These are phyloP conservation scores for Fraxinus floribunda DNA, from an alignment of 305 asterid species.

Conservation along the genomic window DNA sequence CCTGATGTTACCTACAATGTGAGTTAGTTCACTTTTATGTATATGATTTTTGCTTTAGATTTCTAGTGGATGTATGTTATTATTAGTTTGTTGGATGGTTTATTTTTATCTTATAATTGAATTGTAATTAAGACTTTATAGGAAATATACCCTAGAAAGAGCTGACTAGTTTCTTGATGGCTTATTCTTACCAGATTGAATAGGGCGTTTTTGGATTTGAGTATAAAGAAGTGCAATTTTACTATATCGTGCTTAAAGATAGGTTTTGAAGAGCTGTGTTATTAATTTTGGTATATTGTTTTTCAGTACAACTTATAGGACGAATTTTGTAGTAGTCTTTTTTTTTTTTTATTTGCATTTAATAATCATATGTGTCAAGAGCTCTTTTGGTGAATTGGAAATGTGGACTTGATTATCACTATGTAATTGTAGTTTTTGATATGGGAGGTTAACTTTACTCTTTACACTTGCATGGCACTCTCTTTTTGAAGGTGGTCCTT, in stretches of 20 bases:
- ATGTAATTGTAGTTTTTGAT: neutral
- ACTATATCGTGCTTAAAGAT: neutral
- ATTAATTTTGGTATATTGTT: neutral
- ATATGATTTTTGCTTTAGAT: neutral
- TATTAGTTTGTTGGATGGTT: neutral
- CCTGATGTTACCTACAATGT: slow-evolving; percentile 78
- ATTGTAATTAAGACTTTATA: neutral
- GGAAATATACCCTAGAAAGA: neutral
- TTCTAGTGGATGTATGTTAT: neutral
- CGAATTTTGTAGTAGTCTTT: neutral
- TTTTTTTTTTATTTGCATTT: neutral
- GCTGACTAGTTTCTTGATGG: neutral
- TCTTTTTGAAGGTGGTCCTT: neutral
- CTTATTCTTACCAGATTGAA: neutral
- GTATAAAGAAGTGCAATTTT: neutral
- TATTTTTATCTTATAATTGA: neutral
- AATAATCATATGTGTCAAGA: neutral
- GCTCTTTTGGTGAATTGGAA: neutral
- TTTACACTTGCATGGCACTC: neutral
- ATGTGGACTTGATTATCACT: neutral
- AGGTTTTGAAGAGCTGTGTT: neutral
- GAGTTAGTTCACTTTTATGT: slow-evolving; percentile 13
- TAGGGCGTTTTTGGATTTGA: neutral
- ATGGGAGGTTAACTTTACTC: neutral
- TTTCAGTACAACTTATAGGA: neutral